Evolutionary conservation across 2,329 filamentous ascomycete genomes (phyloP), one percentile per base, ranked within the genome.

Genomic region (Fusarium sp.): DNA sequence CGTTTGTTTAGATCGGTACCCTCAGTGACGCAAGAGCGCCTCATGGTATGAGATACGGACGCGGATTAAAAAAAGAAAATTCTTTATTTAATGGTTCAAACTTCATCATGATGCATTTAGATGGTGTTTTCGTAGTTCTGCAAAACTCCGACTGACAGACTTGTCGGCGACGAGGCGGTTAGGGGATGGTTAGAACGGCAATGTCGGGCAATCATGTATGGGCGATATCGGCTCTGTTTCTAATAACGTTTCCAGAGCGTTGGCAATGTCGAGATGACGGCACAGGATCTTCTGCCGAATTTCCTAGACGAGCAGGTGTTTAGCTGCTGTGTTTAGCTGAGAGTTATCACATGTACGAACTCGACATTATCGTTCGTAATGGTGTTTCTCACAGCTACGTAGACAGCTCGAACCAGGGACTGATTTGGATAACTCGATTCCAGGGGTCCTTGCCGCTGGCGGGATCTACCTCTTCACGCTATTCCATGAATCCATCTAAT

Each of bases 21-120:
- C 45, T 44, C n/a, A 52, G 16, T 69, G 61, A 67, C 66, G 53
- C 40, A 59, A 34, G 16, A 36, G 16, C 38, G 23, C n/a, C 33
- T 53, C 45, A 45, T 26, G 4, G 16, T 30, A 10, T 31, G 60
- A 31, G 16, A 23, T 16, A 30, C 15, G 11, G 13, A 12, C 33
- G 34, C n/a, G 16, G 26, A 12, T 20, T 20, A 33, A 23, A 28
- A 20, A 16, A 36, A 8, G 9, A 51, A 51, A 38, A 20, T 16
- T 51, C 8, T 40, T 40, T 40, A 20, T 47, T 59, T 38, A 26
- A 20, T 36, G 23, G 49, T 30, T 23, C 52, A 34, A 38, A 4
- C 18, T 46, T 44, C 13, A 23, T 26, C n/a, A 34, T 50, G 53
- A 42, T 61, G 20, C 52, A 33, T 38, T 31, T 15, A 4, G 8